Base-by-base conservation (phyloP, 2,329 filamentous ascomycete species). In the Phyllachora maydis region DNA sequence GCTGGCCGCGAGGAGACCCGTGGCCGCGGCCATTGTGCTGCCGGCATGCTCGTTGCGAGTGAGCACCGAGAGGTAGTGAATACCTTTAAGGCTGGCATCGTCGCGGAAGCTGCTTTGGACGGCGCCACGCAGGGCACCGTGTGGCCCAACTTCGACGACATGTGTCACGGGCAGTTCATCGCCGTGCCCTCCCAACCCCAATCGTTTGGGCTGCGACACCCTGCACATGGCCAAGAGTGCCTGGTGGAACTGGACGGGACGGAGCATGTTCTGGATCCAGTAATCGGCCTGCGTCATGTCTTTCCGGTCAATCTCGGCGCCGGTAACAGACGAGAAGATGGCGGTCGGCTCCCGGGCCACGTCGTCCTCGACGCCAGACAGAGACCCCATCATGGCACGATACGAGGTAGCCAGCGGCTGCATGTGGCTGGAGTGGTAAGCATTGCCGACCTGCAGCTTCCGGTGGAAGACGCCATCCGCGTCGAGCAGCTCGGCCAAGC, bases 341-440 rank as follows among this genome's bases (percentile, higher is more conserved):
- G 35, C 18, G 30, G 42, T 23, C 22, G 28, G 32, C 30, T 33
- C 30, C 3, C 26, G 24, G 14, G 35, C 33, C 14, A 36, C 30
- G 25, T 51, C 50, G 8, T 39, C 37, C 16, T 42, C 40, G n/a
- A n/a, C n/a, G n/a, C n/a, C n/a, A n/a, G n/a, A n/a, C n/a, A 35
- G 25, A n/a, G 26, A 26, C 10, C 27, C 29, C 19, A 39, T 33
- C 4, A 29, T 19, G 9, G 17, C 17, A 8, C 27, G 26, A 25
- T 41, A 41, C 11, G 31, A 31, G 6, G 27, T 28, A 2, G 38
- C 41, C 8, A 45, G 32, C 11, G 39, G 35, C 13, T 40, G 33
- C 47, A 53, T 52, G 28, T 48, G 47, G 15, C 41, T 41, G 0
- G 49, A 52, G 33, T 57, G 53, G 28, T 54, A 57, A 1, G 53